Evolutionary conservation across 768 basidiomycete species (phyloP).

Genomic region (Cyclocybe aegerita): DNA sequence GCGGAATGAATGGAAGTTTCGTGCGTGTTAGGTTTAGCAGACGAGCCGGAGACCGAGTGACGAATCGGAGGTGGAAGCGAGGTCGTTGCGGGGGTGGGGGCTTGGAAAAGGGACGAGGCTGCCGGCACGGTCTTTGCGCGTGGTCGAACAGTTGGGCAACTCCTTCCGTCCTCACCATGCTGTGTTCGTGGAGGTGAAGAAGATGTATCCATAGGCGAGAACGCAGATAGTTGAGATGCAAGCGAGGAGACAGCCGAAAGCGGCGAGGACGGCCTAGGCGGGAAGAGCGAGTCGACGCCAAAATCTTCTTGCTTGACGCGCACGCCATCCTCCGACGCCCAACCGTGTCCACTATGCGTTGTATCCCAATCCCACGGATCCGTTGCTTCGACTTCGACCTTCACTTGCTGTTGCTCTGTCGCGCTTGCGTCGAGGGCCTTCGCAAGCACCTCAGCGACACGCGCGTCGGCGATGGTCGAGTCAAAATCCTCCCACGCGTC

Average conservation of each 20-base stretch:
- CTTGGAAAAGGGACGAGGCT: slow-evolving; percentile 10
- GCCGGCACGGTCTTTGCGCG: slow-evolving; percentile 38
- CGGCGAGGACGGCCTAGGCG: slow-evolving; percentile 26
- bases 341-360: slow-evolving; percentile 22
- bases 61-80: slow-evolving; percentile 14
- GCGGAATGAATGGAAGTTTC: slow-evolving; percentile 19
- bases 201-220: slow-evolving; percentile 24
- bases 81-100: neutral
- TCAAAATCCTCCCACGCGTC: slow-evolving; percentile 74
- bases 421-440: slow-evolving; percentile 33
- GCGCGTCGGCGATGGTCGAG: slow-evolving; percentile 37
- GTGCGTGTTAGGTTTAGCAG: slow-evolving; percentile 16
- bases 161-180: slow-evolving; percentile 7
- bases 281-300: slow-evolving; percentile 37
- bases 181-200: slow-evolving; percentile 12
- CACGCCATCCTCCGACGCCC: slow-evolving; percentile 30
- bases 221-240: slow-evolving; percentile 23
- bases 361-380: slow-evolving; percentile 48
- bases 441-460: slow-evolving; percentile 41
- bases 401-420: slow-evolving; percentile 5
- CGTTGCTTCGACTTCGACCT: slow-evolving; percentile 43
- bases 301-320: slow-evolving; percentile 49
- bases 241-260: slow-evolving; percentile 26
- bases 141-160: slow-evolving; percentile 30
- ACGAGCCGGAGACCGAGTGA: slow-evolving; percentile 20